Evolutionary conservation across 495 filamentous ascomycete genomes (phyloP).

Genomic region (Evansstolkia leycettana): DNA sequence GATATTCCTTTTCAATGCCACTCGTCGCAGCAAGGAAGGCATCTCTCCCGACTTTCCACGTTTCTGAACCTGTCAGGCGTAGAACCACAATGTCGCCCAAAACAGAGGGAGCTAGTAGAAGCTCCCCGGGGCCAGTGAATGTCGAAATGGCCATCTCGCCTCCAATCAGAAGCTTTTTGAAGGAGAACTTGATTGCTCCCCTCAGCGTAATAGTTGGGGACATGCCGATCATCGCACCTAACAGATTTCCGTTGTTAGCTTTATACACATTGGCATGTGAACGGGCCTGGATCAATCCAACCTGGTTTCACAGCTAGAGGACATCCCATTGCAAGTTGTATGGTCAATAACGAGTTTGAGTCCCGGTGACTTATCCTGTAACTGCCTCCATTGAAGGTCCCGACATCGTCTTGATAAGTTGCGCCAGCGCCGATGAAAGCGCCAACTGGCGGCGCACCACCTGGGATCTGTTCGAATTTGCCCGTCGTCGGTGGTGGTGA

Average conservation of each 20-base stretch:
- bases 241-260: not conserved
- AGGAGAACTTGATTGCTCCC: conserved; percentile 65
- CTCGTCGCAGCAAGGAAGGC: conserved; percentile 68
- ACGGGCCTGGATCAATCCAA: conserved; percentile 14
- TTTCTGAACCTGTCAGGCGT: conserved; percentile 50
- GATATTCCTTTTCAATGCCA: conserved; percentile 69
- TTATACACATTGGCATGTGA: not conserved
- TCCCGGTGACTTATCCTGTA: conserved; percentile 91
- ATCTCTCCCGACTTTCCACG: conserved; percentile 74
- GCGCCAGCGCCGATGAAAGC: conserved; percentile 46
- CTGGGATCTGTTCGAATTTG: conserved; percentile 17
- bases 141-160: conserved; percentile 70
- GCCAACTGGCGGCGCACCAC: conserved; percentile 34
- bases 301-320: conserved; percentile 74
- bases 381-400: conserved; percentile 91
- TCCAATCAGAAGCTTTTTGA: conserved; percentile 75
- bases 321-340: conserved; percentile 83
- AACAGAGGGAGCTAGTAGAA: conserved; percentile 67
- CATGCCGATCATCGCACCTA: conserved; percentile 91
- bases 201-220: conserved; percentile 73
- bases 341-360: conserved; percentile 74
- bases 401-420: conserved; percentile 64
- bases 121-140: conserved; percentile 84
- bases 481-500: conserved; percentile 8
- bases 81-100: conserved; percentile 82